Evolutionary conservation across 495 filamentous ascomycete species (phyloP).

Genomic region (Annulohypoxylon maeteangense): DNA sequence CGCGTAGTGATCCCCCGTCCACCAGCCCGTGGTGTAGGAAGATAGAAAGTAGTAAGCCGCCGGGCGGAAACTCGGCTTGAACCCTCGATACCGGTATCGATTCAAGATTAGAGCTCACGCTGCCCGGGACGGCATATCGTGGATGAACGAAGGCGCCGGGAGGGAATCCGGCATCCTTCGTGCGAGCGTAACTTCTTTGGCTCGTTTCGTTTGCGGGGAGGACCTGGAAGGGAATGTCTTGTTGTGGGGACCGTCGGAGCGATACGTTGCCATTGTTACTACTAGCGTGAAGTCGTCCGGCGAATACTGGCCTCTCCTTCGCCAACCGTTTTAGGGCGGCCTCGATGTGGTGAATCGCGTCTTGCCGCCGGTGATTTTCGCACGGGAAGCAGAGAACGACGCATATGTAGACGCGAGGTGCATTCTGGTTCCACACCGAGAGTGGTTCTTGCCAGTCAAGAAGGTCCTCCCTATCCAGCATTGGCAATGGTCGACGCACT

Average conservation of each 20-base stretch:
- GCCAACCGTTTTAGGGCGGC: slow-evolving; percentile 42
- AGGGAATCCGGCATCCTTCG: slow-evolving; percentile 46
- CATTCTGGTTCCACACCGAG: slow-evolving; percentile 50
- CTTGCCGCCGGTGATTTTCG: slow-evolving; percentile 36
- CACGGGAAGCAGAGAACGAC: slow-evolving; percentile 51
- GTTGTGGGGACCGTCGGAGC: slow-evolving; percentile 40
- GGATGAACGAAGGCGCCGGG: slow-evolving; percentile 43
- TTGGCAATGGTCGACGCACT: slow-evolving; percentile 35
- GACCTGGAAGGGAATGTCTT: slow-evolving; percentile 46
- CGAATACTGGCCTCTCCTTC: slow-evolving; percentile 47
- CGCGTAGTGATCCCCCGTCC: slow-evolving; percentile 57
- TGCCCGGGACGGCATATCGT: slow-evolving; percentile 36
- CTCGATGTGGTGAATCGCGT: slow-evolving; percentile 43
- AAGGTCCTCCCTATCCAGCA: slow-evolving; percentile 42
- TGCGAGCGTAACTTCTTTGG: slow-evolving; percentile 40
- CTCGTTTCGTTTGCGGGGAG: slow-evolving; percentile 30
- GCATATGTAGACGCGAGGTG: slow-evolving; percentile 50
- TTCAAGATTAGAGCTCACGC: slow-evolving; percentile 29
- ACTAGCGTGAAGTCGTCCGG: slow-evolving; percentile 45
- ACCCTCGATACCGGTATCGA: slow-evolving; percentile 49
- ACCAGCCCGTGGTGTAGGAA: slow-evolving; percentile 50
- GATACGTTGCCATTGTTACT: slow-evolving; percentile 40
- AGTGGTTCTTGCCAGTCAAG: slow-evolving; percentile 44
- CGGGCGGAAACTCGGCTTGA: slow-evolving; percentile 45
- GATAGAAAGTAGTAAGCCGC: slow-evolving; percentile 50